These are phyloP conservation scores for Delitschia confertaspora DNA, from an alignment of 495 filamentous ascomycete species.

Conservation along the genomic window DNA sequence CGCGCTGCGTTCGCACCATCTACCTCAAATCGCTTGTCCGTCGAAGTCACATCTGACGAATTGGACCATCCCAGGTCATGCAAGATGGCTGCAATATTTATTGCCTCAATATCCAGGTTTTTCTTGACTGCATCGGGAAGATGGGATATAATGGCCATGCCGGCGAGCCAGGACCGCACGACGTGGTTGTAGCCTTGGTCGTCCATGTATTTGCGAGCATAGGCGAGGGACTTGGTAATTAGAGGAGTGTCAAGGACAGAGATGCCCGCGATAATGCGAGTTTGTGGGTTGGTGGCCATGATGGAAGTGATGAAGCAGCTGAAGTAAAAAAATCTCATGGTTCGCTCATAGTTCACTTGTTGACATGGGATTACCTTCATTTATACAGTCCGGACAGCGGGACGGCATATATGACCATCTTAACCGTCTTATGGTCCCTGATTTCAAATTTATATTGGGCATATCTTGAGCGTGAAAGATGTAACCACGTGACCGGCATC, in stretches of 20 bases:
- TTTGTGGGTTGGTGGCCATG: too few relatives aligned
- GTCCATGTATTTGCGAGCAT: constrained; percentile 6
- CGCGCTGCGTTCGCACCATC: constrained; percentile 38
- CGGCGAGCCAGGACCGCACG: constrained; percentile 22
- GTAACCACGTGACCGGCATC: too few relatives aligned
- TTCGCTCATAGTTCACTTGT: too few relatives aligned
- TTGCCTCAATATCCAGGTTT: constrained; percentile 31
- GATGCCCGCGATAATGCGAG: constrained; percentile 10
- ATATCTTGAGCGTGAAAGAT: too few relatives aligned
- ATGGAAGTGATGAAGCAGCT: too few relatives aligned
- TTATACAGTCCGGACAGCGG: too few relatives aligned
- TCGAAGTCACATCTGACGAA: constrained; percentile 25
- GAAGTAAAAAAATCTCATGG: too few relatives aligned
- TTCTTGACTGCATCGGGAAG: not conserved
- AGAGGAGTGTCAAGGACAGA: constrained; percentile 21
- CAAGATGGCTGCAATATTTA: constrained; percentile 32
- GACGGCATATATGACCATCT: too few relatives aligned
- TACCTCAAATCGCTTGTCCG: constrained; percentile 40
- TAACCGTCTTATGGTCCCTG: too few relatives aligned
- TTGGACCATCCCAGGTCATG: constrained; percentile 34
- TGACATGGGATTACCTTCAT: too few relatives aligned
- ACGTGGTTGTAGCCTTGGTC: constrained; percentile 25
- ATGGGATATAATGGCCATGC: constrained; percentile 7
- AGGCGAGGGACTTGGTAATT: constrained; percentile 17
- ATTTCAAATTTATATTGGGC: too few relatives aligned